Base-by-base conservation (phyloP, 306 rosid species). In the Begonia masoniana region DNA sequence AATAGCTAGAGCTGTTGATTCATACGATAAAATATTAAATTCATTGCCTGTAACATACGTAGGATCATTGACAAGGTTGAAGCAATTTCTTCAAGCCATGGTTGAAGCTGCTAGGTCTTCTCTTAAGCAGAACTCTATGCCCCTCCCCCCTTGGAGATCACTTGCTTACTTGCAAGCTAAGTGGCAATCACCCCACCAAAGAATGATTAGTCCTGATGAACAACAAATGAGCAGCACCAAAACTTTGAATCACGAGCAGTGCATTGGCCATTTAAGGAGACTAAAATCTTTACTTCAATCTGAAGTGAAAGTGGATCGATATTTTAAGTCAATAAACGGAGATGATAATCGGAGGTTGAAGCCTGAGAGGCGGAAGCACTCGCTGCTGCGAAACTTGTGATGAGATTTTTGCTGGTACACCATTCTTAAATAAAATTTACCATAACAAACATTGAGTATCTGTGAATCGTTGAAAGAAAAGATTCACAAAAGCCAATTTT, bases 61-160 rank as follows among this genome's bases (percentile, higher is more conserved):
- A 17, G 99, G 99, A 12, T 83, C 95, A 41, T 62, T 70, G n/a
- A 46, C 78, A 12, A 73, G 96, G 66, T 68, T 92, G 66, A 68
- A 82, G 49, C 92, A 83, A 62, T 77, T 63, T 52, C 94, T 92
- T 15, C 87, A 74, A 47, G 80, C 87, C 21, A 86, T 92, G 96
- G 99, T 64, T 60, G 99, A 92, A 36, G 99, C 99, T 60, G 78
- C 83, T 41, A 73, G 73, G 64, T 75, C 76, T 47, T 92, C 99
- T n/a, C 78, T 92, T 11, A 80, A 81, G 70, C 95, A 82, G 72
- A 92, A 92, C 54, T 86, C 99, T 1, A 92, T 86, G 99, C 96
- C 94, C 9, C 77, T 92, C 47, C 99, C 99, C 26, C 99, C 99
- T 0, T 92, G 99, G 99, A 71, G 99, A 63, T 81, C 96, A 0